Evolutionary conservation across 441 rosid species (phyloP), one percentile per base, ranked within the genome.

Genomic region (Pelargonium myrrhifolium): DNA sequence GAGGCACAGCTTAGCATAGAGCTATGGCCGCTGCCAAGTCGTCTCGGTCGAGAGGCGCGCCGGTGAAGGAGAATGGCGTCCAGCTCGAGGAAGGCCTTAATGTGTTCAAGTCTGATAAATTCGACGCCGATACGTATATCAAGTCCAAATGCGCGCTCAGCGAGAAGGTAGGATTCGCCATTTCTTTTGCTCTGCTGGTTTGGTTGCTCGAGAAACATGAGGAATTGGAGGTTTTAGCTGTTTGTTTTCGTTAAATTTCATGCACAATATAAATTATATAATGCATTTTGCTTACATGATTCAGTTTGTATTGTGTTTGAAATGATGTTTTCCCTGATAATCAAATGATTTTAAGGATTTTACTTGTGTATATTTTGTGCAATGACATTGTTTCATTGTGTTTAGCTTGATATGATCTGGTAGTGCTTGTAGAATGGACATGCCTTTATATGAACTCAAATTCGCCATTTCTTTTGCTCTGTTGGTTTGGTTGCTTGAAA

Each of bases 111-210:
- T 86, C 99, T 66, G 99, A 92, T 60, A 86, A 73, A 75, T 95
- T 92, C 82, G 90, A 95, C 73, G 93, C 98, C 72, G 96, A 92
- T 47, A 80, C 87, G 67, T 95, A 80, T 80, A 89, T 95, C 66
- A 96, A 92, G 83, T 83, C 98, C 72, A 95, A 87, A 81, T 92
- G 97, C 75, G 80, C 98, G 51, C 93, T 95, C 78, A 86, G 83
- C 84, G 99, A 95, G 70, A 95, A 92, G 96, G 99, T 94, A 61
- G 26, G 24, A 18, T 37, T 21, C 18, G 20, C 31, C 17, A 0
- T 9, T 7, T 21, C 49, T 45, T 18, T 20, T 11, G 15, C 47
- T 10, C 22, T 7, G 11, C 7, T 18, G 9, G 24, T 10, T 18
- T 56, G 62, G 26, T 49, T 49, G 55, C 55, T 49, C 55, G 55